Evolutionary conservation across 139 green algal genomes (phyloP).

Genomic region (Coelastrella sp.): DNA sequence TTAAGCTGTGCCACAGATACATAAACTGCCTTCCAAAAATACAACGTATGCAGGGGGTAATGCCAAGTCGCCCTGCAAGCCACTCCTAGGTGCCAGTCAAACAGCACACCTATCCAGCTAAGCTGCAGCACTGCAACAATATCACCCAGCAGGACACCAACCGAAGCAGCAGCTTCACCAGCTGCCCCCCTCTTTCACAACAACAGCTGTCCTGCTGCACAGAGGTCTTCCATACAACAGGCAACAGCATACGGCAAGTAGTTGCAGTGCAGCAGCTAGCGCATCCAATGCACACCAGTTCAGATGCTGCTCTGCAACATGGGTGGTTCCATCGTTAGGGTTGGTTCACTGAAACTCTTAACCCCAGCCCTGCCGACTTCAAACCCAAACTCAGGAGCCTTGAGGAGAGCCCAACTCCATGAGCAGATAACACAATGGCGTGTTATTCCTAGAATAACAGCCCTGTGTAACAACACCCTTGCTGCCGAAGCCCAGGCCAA

Average conservation of each 20-base stretch:
- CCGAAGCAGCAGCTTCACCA: too few species aligned
- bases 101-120: neutral
- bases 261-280: neutral
- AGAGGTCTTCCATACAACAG: neutral
- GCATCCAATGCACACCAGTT: neutral
- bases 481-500: neutral
- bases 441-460: neutral
- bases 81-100: neutral
- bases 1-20: too few species aligned
- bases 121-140: too few species aligned
- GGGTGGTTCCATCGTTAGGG: neutral
- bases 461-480: neutral
- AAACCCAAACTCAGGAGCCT: conserved; percentile 6
- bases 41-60: neutral
- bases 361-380: neutral
- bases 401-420: conserved; percentile 20
- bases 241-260: neutral
- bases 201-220: neutral
- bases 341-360: neutral
- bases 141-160: too few species aligned
- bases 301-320: neutral
- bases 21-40: neutral
- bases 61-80: neutral
- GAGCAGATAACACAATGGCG: neutral
- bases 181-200: too few species aligned